These are phyloP conservation scores for Atkinsonella texensis DNA, from an alignment of 2,329 filamentous ascomycete species.

Conservation along the genomic window DNA sequence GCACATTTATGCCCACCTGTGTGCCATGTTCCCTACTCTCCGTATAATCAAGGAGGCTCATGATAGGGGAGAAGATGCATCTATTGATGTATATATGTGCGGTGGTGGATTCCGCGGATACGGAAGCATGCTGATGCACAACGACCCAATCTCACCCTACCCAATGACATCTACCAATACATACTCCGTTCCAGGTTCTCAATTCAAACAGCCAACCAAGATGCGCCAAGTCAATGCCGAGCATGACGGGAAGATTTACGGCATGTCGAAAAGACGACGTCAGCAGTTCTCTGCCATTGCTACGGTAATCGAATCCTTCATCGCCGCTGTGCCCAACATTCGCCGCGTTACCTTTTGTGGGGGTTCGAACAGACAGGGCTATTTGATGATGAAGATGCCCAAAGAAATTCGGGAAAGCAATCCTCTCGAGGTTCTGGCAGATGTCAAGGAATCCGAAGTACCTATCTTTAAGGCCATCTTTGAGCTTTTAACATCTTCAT, in stretches of 20 bases:
- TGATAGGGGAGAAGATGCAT: conserved; percentile 18
- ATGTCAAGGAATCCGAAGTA: conserved; percentile 14
- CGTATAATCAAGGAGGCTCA: conserved; percentile 23
- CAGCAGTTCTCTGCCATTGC: conserved; percentile 76
- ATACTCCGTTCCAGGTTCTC: conserved; percentile 50
- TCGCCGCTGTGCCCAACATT: conserved; percentile 57
- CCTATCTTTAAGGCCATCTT: conserved; percentile 25
- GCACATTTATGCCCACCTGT: conserved; percentile 44
- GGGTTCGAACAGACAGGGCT: conserved; percentile 77
- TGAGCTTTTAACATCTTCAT: conserved; percentile 25
- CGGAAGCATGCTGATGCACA: conserved; percentile 78
- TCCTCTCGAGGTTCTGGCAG: conserved; percentile 40
- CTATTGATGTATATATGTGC: conserved; percentile 68
- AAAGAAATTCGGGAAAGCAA: conserved; percentile 46
- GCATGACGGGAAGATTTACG: conserved; percentile 50
- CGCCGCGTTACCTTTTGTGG: conserved; percentile 71
- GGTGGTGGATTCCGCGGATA: conserved; percentile 87
- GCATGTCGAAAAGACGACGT: conserved; percentile 68
- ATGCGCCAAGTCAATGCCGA: conserved; percentile 40
- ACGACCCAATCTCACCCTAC: conserved; percentile 61
- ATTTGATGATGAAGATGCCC: conserved; percentile 60
- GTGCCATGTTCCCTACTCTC: conserved; percentile 38
- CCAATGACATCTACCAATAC: conserved; percentile 75
- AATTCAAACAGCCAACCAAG: conserved; percentile 43
- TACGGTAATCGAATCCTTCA: conserved; percentile 65